Evolutionary conservation across 257 asterid species (phyloP), one percentile per base, ranked within the genome.

Genomic region (Petrea volubilis): DNA sequence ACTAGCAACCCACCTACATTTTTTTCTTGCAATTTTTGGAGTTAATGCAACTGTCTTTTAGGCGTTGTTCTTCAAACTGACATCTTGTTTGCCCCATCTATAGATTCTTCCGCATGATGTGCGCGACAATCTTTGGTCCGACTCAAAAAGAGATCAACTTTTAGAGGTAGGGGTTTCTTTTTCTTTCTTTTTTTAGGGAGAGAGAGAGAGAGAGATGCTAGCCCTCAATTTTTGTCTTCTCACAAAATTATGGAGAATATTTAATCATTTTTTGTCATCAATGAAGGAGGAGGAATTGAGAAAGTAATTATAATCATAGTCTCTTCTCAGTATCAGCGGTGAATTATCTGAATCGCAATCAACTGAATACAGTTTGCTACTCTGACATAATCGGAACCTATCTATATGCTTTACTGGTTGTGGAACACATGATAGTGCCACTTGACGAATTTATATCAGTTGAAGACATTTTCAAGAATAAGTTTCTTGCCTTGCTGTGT

Each of bases 31-130:
- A 6, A 18, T 58, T 11, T 41, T 55, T 66, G 20, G 24, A 18
- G 60, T 34, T 27, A 13, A 8, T 28, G 25, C 18, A 17, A 17
- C 72, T 75, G 57, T 56, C 21, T 41, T 51, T 25, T 34, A 7
- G 44, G 17, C 34, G 52, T 77, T 25, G 15, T 64, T 23, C 15
- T 24, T 56, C 47, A 5, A n/a, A 13, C 44, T 27, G 27, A n/a
- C 52, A 4, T 13, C 15, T 63, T 15, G 12, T 64, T 55, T 21
- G 18, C 68, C n/a, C 71, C 29, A 18, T 59, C 12, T 5, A 11
- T 82, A 90, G 96, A 85, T 88, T 79, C 86, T 90, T 49, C 97
- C 97, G n/a, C 51, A 46, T 64, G 96, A 90, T 81, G 71, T 90
- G 81, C 80, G 87, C 44, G 81, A 85, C 46, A 59, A 24, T 36